Evolutionary conservation across 805 yeast species (phyloP), one percentile per base, ranked within the genome.

Genomic region (Jamesozyma rosinii): DNA sequence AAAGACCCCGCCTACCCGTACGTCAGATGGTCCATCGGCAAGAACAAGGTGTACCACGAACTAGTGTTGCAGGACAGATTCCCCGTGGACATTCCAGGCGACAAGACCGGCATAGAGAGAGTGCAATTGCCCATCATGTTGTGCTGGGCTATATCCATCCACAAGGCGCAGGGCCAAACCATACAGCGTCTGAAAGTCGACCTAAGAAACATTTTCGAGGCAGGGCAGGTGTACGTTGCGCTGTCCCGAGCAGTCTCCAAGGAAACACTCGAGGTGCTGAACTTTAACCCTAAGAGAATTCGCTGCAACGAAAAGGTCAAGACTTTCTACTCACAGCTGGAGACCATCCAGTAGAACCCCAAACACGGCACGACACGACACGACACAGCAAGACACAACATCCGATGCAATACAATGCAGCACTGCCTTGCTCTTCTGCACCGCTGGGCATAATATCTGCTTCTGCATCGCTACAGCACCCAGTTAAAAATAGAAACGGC

Each of bases 131-230:
- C 95, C 1, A 65, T 84, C 26, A 67, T 82, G 44, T 63, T 84
- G 31, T 79, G 92, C 20, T 84, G 92, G 92, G 88, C 94, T 0
- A 60, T 84, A 51, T 84, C 92, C 0, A 84, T 84, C 40, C 95
- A 84, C 57, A 84, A 84, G 58, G 77, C 92, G 0, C 95, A 84
- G 58, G 95, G 95, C 2, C 94, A 84, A 64, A 83, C 95, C 0
- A 70, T 84, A 37, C 78, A 75, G 35, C 61, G 85, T 48, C 79
- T 84, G 3, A 76, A 75, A 48, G 86, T 84, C 11, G 89, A 84
- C 54, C 61, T 84, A 38, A 67, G 73, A 21, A 74, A 70, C 49
- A 74, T 77, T 21, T 84, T 84, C 52, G 94, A 84, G 58, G 81
- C 77, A 43, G 95, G 95, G 18, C 95, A 84, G 53, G 87, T 82